Base-by-base conservation (phyloP, 192 early-diverging fungal genomes). In the Umbelopsis sp. region DNA sequence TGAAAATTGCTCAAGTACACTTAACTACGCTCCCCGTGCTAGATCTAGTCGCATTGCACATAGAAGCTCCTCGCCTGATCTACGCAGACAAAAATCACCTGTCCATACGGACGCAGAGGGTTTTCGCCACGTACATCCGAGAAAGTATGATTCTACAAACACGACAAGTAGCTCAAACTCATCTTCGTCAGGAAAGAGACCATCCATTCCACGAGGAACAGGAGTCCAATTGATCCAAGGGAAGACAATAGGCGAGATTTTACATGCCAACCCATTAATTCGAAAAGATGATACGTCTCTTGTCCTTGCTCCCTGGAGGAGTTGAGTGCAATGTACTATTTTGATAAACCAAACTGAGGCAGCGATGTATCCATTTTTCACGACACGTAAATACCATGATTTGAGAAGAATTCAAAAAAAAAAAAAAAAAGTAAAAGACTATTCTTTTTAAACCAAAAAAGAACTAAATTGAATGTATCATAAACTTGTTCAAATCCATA, bases 181-280 rank as follows among this genome's bases (percentile, higher is more conserved):
- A 14, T 62, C 56, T 1, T 29, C 31, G 20, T 62, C 56, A 36
- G 31, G 56, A 12, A 62, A 32, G 56, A 29, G 56, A 26, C 26
- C 56, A 62, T 62, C 56, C 1, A 32, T 17, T 1, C 16, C 31
- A 20, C 56, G 56, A 17, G 56, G 56, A 34, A 11, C 26, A 20
- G 56, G 56, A 14, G 29, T 34, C 5, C 56, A 62, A 16, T 62
- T 62, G 31, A 62, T 62, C 31, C 16, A 32, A 62, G 56, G 56
- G 2, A 62, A 62, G 56, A 62, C 56, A 17, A 62, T 62, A 3
- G 56, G 56, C 24, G 56, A 62, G 31, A 62, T 62, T 14, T n/a
- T 62, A 3, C 56, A 62, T 20, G 56, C 26, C 12, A 62, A 62
- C 14, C 56, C 56, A n/a, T 16, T 62, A n/a, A 20, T 62, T 34